Percentiles rank a stretch among this genome's conserved stretches.
phyloP scores from a whole-genome alignment of 148 eudicot genomes.

The Simmondsia chinensis region DNA sequence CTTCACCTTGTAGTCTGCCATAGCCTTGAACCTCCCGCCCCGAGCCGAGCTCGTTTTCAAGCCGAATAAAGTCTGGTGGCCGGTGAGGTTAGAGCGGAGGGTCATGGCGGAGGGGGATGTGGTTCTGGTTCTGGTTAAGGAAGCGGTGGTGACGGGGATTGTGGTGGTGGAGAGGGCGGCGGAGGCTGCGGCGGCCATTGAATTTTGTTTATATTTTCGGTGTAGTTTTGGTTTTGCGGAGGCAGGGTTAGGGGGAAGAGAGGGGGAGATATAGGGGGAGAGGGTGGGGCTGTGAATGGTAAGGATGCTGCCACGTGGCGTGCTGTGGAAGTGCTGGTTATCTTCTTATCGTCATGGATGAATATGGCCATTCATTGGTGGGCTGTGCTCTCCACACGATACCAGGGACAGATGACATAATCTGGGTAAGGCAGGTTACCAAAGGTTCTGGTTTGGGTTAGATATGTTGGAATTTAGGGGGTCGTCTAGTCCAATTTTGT shows the following conservation, averaged over 20 bases:
- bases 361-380: slow-evolving; percentile 5
- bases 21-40: slow-evolving; percentile 26
- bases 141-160: slow-evolving; percentile 44
- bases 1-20: slow-evolving; percentile 56
- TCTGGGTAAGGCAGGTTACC: too few relatives aligned
- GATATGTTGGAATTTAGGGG: too few relatives aligned
- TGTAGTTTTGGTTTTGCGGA: not conserved
- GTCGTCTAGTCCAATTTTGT: too few relatives aligned
- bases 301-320: slow-evolving; percentile 19
- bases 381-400: too few relatives aligned
- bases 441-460: too few relatives aligned
- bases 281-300: not conserved
- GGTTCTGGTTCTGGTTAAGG: slow-evolving; percentile 21
- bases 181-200: slow-evolving; percentile 22
- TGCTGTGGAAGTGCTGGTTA: not conserved
- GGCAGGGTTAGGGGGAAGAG: not conserved
- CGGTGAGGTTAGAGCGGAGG: slow-evolving; percentile 24
- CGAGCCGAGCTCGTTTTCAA: slow-evolving; percentile 22
- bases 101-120: slow-evolving; percentile 4
- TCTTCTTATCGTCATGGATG: slow-evolving; percentile 4
- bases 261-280: not conserved
- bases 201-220: not conserved
- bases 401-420: too few relatives aligned
- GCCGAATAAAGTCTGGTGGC: slow-evolving; percentile 29
- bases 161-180: slow-evolving; percentile 32